These are phyloP conservation scores for Colletotrichum sp. DNA, from an alignment of 2,329 filamentous ascomycete genomes.

Conservation along the genomic window DNA sequence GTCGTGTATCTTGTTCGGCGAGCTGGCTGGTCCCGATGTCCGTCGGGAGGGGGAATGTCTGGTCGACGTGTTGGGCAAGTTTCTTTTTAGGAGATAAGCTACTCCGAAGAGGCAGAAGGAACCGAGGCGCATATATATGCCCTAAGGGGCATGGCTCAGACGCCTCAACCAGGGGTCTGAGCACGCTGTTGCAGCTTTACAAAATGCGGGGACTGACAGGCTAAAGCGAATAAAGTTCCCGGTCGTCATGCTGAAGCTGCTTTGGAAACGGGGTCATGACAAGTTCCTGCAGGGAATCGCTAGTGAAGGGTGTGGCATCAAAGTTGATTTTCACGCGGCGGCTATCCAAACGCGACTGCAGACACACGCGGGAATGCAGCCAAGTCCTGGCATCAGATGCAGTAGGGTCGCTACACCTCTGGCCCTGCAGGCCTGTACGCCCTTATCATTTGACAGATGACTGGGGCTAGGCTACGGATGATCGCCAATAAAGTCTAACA, in stretches of 20 bases:
- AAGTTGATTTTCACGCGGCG: not conserved
- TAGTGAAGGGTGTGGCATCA: not conserved
- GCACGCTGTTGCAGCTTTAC: not conserved
- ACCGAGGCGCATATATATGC: constrained; percentile 17
- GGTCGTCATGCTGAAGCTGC: not conserved
- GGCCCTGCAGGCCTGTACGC: not conserved
- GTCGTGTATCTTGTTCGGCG: not conserved
- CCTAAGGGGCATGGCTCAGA: constrained; percentile 1
- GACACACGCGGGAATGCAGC: not conserved
- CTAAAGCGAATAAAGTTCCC: not conserved
- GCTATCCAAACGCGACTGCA: not conserved
- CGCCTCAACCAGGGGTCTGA: not conserved
- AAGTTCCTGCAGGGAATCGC: not conserved
- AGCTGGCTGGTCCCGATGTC: not conserved
- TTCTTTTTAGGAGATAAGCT: not conserved
- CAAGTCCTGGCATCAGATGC: not conserved
- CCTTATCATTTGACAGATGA: not conserved
- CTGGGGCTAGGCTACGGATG: not conserved
- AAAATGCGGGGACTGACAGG: not conserved
- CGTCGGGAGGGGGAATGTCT: not conserved
- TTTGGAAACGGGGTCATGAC: not conserved
- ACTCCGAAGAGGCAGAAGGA: not conserved
- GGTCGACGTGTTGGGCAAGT: not conserved
- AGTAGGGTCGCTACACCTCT: not conserved
- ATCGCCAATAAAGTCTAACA: not conserved